A percentile compares a stretch with the other conserved stretches of the same genome.
Conservation (phyloP, 371 early-diverging fungal genomes). For the Dentiscutata heterogama region DNA sequence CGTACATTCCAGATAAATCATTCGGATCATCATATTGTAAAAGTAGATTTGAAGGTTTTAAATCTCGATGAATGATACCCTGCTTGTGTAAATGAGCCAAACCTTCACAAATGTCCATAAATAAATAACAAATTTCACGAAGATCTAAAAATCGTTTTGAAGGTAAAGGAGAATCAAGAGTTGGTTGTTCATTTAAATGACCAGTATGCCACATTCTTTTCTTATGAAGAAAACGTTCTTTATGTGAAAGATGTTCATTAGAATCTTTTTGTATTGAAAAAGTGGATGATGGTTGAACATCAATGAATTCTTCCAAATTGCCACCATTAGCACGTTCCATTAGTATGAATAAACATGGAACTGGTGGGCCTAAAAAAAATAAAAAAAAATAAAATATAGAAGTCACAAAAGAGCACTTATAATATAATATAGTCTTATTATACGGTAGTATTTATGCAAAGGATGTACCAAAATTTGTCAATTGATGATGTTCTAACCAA, state of each 20-base stretch:
- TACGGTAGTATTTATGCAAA: background rate
- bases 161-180: background rate
- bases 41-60: constrained; percentile 90
- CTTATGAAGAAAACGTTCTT: constrained; percentile 18
- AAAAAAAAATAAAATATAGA: constrained; percentile 8
- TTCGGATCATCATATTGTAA: constrained; percentile 50
- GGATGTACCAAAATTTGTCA: constrained; percentile 78
- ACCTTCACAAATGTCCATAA: constrained; percentile 87
- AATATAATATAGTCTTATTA: background rate
- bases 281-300: constrained; percentile 47
- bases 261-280: background rate
- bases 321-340: constrained; percentile 99
- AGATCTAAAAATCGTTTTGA: constrained; percentile 60
- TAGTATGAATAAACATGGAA: constrained; percentile 95
- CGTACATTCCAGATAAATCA: background rate
- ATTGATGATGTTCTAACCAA: constrained; percentile 87
- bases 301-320: constrained; percentile 93
- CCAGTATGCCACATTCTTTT: background rate
- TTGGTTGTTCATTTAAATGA: constrained; percentile 1
- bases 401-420: background rate
- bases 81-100: constrained; percentile 75
- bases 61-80: constrained; percentile 74
- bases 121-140: constrained; percentile 83
- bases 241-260: background rate
- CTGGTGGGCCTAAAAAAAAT: constrained; percentile 69